Evolutionary conservation across 2,329 filamentous ascomycete species (phyloP).

Genomic region (Didymella keratinophila): DNA sequence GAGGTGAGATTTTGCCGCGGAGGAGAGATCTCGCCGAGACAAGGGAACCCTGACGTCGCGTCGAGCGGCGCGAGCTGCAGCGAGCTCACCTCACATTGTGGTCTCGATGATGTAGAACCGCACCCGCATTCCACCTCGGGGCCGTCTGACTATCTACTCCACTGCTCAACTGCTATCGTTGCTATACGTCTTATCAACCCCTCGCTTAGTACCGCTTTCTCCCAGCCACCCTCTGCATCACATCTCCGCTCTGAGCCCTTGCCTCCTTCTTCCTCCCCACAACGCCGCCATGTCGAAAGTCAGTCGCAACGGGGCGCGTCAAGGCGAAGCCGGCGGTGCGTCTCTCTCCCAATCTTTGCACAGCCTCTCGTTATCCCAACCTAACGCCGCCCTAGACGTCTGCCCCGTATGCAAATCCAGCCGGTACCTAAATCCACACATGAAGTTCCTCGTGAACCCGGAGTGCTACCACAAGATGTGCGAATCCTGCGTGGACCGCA

Average conservation of each 20-base stretch:
- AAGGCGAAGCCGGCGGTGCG: constrained; percentile 50
- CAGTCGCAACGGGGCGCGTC: constrained; percentile 41
- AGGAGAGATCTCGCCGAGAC: constrained; percentile 6
- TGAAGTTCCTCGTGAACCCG: constrained; percentile 95
- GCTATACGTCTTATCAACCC: not conserved
- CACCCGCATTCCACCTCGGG: no score
- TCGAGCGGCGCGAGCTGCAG: not conserved
- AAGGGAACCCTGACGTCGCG: constrained; percentile 22
- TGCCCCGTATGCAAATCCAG: constrained; percentile 98
- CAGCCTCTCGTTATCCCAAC: constrained; percentile 38
- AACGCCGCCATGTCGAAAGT: constrained; percentile 46
- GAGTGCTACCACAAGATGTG: constrained; percentile 99
- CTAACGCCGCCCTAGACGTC: constrained; percentile 66
- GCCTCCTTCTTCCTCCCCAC: not conserved
- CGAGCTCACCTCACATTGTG: not conserved
- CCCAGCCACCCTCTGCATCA: not conserved
- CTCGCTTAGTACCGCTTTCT: not conserved
- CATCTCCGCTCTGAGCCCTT: not conserved
- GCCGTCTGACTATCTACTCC: no score
- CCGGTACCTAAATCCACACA: constrained; percentile 91
- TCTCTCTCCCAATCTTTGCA: constrained; percentile 44
- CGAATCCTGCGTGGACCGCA: constrained; percentile 90
- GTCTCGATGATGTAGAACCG: not conserved
- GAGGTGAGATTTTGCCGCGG: constrained; percentile 10
- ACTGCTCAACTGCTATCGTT: not conserved